Conservation (phyloP, 148 eudicot species). For the Rhododendron henanense region DNA sequence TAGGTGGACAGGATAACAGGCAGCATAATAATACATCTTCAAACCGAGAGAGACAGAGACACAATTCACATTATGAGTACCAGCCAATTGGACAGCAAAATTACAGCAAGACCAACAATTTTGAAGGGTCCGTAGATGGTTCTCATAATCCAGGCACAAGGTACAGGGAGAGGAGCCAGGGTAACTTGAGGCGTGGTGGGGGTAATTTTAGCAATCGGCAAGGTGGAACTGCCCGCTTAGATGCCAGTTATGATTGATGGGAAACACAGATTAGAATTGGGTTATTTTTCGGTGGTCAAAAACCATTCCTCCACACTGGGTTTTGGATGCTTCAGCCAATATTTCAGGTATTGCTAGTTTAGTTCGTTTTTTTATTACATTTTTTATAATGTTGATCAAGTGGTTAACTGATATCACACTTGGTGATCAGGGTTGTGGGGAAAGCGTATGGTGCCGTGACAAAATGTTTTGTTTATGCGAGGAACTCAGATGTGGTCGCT, state of each 20-base stretch:
- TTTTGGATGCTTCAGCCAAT: constrained; percentile 3
- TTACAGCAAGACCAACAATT: constrained; percentile 33
- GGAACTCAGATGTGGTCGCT: constrained; percentile 4
- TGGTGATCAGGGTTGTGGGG: constrained; percentile 11
- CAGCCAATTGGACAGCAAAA: constrained; percentile 65
- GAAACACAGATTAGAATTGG: not conserved
- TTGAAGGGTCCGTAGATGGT: constrained; percentile 40
- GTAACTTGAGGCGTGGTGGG: constrained; percentile 60
- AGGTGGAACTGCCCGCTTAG: constrained; percentile 25
- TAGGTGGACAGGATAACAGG: constrained; percentile 39
- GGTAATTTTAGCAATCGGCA: constrained; percentile 41
- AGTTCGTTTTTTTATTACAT: not conserved
- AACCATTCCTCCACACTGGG: constrained; percentile 1
- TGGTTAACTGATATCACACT: constrained; percentile 5
- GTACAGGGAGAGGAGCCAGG: constrained; percentile 59
- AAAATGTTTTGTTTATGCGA: not conserved
- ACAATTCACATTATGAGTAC: constrained; percentile 66
- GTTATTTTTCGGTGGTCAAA: not conserved
- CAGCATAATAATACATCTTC: constrained; percentile 33
- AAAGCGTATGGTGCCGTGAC: constrained; percentile 6
- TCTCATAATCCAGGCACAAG: constrained; percentile 33
- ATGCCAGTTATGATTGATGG: constrained; percentile 34
- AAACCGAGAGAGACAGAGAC: constrained; percentile 59
- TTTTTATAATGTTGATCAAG: not conserved
- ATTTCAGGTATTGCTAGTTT: constrained; percentile 20